A percentile compares a stretch with the other conserved stretches of the same genome.
Evolutionary conservation across 2,329 filamentous ascomycete species (phyloP).

Genomic region (Penicillium digitatum): DNA sequence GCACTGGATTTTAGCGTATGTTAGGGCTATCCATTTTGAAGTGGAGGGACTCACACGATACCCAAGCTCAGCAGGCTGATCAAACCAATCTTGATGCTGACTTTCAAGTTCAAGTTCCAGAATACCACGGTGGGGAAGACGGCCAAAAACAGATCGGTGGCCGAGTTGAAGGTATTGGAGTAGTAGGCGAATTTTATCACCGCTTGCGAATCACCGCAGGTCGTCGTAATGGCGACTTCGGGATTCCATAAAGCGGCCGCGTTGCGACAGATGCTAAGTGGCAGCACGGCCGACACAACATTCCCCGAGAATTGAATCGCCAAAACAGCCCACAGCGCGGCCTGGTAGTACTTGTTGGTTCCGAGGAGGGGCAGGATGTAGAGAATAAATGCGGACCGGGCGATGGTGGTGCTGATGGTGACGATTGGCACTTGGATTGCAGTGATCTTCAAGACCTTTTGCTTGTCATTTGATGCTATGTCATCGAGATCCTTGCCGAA

Average conservation of each 20-base stretch:
- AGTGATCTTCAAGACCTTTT: slow-evolving; percentile 26
- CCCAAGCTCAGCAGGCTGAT: slow-evolving; percentile 28
- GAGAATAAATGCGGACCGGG: slow-evolving; percentile 28
- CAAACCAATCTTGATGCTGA: slow-evolving; percentile 28
- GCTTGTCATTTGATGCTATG: slow-evolving; percentile 8
- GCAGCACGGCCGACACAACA: slow-evolving; percentile 26
- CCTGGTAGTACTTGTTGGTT: slow-evolving; percentile 21
- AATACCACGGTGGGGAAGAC: slow-evolving; percentile 30
- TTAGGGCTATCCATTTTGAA: not conserved
- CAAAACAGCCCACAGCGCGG: slow-evolving; percentile 23
- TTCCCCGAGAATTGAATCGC: slow-evolving; percentile 27
- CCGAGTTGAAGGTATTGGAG: slow-evolving; percentile 30
- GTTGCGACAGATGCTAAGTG: slow-evolving; percentile 28
- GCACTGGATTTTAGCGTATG: not conserved
- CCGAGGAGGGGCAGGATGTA: slow-evolving; percentile 29
- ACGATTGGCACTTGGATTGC: slow-evolving; percentile 28
- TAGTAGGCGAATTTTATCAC: slow-evolving; percentile 31
- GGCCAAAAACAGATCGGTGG: slow-evolving; percentile 29
- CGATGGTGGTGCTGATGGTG: slow-evolving; percentile 29
- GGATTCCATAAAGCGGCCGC: slow-evolving; percentile 25
- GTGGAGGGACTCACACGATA: slow-evolving; percentile 22
- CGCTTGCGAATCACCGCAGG: slow-evolving; percentile 19
- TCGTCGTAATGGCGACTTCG: slow-evolving; percentile 19
- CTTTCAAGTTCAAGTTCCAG: slow-evolving; percentile 30
- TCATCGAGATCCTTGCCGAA: slow-evolving; percentile 24